Evolutionary conservation across 2,329 filamentous ascomycete species (phyloP).

Genomic region (Raffaelea arxii): DNA sequence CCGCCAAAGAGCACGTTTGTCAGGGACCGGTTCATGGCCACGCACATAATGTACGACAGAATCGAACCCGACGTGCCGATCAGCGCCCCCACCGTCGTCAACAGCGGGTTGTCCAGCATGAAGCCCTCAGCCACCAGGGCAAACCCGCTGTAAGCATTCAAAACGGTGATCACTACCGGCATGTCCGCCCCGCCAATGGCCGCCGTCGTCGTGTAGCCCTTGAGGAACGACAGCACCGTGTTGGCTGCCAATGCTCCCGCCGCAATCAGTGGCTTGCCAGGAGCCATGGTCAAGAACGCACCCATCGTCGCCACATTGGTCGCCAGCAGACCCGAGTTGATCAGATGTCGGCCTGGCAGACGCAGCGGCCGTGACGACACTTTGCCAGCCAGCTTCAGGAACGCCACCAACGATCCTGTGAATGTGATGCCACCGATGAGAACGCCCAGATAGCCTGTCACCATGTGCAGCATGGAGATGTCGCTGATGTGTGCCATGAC

Average conservation of each 20-base stretch:
- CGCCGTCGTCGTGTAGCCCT: conserved; percentile 79
- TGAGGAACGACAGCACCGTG: conserved; percentile 68
- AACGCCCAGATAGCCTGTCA: conserved; percentile 78
- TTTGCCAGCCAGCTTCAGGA: conserved; percentile 72
- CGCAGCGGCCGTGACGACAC: conserved; percentile 71
- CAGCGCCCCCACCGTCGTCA: conserved; percentile 76
- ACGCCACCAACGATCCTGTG: conserved; percentile 82
- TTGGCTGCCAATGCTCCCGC: conserved; percentile 70
- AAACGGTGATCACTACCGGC: conserved; percentile 82
- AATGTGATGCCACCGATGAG: conserved; percentile 85
- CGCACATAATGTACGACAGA: conserved; percentile 77
- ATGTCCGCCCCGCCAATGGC: conserved; percentile 91
- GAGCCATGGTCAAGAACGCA: conserved; percentile 71
- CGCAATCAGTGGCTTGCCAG: conserved; percentile 68
- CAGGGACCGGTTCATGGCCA: conserved; percentile 86
- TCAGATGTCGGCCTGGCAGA: conserved; percentile 62
- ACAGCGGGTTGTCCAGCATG: conserved; percentile 79
- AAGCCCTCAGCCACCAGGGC: conserved; percentile 83
- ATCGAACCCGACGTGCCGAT: conserved; percentile 87
- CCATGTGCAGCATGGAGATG: conserved; percentile 69
- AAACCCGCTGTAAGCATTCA: conserved; percentile 87
- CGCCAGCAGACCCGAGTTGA: conserved; percentile 67
- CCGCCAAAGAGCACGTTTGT: conserved; percentile 85
- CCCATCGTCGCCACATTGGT: conserved; percentile 77
- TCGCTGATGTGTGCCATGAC: conserved; percentile 66